Percentiles rank a stretch among this genome's conserved stretches.
These are phyloP conservation scores for Chaetomium fimeti DNA, from an alignment of 495 filamentous ascomycete species.

Conservation along the genomic window DNA sequence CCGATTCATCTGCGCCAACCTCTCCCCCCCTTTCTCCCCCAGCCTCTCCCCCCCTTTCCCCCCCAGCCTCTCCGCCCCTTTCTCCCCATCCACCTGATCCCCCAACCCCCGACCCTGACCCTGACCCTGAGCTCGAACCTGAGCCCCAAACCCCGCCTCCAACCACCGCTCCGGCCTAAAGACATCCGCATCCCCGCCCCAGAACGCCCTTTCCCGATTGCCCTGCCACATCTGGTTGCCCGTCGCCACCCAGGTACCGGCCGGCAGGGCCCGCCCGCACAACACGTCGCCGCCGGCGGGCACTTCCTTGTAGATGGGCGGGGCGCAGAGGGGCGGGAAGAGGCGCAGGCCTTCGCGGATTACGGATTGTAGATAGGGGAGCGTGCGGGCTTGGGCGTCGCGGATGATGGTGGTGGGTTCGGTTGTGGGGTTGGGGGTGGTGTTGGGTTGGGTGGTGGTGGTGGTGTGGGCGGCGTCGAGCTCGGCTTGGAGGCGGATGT, in stretches of 20 bases:
- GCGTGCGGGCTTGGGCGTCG: conserved; percentile 40
- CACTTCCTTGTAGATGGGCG: conserved; percentile 49
- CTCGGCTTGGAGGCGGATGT: conserved; percentile 56
- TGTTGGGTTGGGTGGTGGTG: conserved; percentile 29
- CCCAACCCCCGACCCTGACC: no score
- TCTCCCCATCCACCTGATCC: conserved; percentile 32
- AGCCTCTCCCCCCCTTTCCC: conserved; percentile 12
- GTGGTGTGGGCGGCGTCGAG: conserved; percentile 48
- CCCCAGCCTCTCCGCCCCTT: no score
- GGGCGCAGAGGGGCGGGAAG: conserved; percentile 42
- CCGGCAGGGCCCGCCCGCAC: conserved; percentile 54
- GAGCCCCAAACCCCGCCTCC: conserved; percentile 25
- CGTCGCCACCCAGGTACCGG: conserved; percentile 54
- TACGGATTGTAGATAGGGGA: conserved; percentile 51
- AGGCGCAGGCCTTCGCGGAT: conserved; percentile 50
- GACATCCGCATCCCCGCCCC: conserved; percentile 41
- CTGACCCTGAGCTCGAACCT: no score
- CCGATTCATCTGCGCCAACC: conserved; percentile 33
- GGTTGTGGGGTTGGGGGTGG: neutral
- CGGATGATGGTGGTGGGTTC: conserved; percentile 2
- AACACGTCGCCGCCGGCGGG: conserved; percentile 50
- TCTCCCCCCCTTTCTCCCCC: neutral
- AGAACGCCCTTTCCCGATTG: conserved; percentile 35
- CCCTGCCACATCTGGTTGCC: conserved; percentile 27
- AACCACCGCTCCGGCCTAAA: conserved; percentile 57